Percentiles rank a stretch among this genome's conserved stretches.
Evolutionary conservation across 2,329 filamentous ascomycete genomes (phyloP).

Genomic region (Alternaria postmessia): DNA sequence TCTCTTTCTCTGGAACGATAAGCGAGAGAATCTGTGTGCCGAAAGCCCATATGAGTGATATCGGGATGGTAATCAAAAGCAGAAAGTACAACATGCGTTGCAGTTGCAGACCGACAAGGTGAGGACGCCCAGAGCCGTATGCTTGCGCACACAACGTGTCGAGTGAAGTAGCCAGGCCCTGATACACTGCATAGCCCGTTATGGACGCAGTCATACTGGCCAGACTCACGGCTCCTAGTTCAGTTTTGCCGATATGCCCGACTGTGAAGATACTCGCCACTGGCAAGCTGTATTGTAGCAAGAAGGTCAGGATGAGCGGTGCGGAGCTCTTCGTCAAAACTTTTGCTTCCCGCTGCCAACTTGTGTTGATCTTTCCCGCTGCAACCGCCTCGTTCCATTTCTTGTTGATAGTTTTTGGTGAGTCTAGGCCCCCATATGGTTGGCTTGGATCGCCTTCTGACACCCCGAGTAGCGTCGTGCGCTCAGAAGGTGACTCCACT

Average conservation of each 20-base stretch:
- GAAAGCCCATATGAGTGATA: conserved; percentile 74
- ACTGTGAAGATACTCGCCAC: conserved; percentile 59
- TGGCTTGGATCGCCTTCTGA: conserved; percentile 45
- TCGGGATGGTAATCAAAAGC: conserved; percentile 74
- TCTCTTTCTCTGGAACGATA: conserved; percentile 76
- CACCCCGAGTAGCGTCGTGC: conserved; percentile 57
- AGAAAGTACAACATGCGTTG: conserved; percentile 84
- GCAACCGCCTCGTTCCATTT: conserved; percentile 74
- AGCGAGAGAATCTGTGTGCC: conserved; percentile 68
- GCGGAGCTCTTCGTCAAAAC: conserved; percentile 68
- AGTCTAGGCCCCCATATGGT: conserved; percentile 58
- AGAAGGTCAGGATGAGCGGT: conserved; percentile 57
- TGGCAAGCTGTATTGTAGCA: conserved; percentile 59
- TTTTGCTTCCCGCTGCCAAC: conserved; percentile 89
- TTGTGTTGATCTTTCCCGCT: conserved; percentile 82
- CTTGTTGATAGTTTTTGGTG: conserved; percentile 55
- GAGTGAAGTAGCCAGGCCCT: conserved; percentile 82
- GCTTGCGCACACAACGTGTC: conserved; percentile 95
- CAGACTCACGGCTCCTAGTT: conserved; percentile 58
- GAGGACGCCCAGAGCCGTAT: conserved; percentile 88
- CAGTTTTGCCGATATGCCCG: conserved; percentile 59
- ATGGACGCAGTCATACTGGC: conserved; percentile 60
- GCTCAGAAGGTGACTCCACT: conserved; percentile 50
- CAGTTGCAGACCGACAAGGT: conserved; percentile 84
- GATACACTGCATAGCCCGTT: conserved; percentile 58